Percentiles rank a stretch among this genome's conserved stretches.
phyloP scores from a whole-genome alignment of 768 basidiomycete species.

The Tricholoma hemisulphureum region DNA sequence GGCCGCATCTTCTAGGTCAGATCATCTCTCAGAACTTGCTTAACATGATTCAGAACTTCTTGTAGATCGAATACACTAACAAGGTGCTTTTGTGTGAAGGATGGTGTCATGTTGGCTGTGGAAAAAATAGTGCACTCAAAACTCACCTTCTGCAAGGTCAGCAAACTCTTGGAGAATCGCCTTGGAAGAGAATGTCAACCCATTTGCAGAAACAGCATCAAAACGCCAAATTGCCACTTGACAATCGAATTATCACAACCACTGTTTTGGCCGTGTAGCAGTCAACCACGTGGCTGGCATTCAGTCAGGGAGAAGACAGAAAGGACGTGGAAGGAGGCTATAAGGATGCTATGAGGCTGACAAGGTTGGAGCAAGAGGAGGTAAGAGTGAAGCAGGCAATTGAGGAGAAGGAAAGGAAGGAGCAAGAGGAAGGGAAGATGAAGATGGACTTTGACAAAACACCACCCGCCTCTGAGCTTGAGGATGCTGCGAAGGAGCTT shows the following conservation, averaged over 20 bases:
- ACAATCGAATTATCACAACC: slow-evolving; percentile 92
- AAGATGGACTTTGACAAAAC: slow-evolving; percentile 92
- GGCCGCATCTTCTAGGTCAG: not conserved
- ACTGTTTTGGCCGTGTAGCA: slow-evolving; percentile 82
- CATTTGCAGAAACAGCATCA: slow-evolving; percentile 89
- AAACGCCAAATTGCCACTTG: slow-evolving; percentile 91
- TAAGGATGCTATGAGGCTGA: slow-evolving; percentile 92
- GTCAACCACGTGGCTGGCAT: slow-evolving; percentile 80
- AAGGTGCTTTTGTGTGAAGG: slow-evolving; percentile 95
- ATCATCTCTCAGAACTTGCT: slow-evolving; percentile 5
- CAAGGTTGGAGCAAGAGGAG: slow-evolving; percentile 92
- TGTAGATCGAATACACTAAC: slow-evolving; percentile 93
- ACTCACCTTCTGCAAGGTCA: no score
- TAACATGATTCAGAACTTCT: slow-evolving; percentile 5
- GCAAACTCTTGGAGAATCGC: no score
- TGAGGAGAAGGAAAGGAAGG: slow-evolving; percentile 83
- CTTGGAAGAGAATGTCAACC: slow-evolving; percentile 88
- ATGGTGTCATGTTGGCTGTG: slow-evolving; percentile 93
- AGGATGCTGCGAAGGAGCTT: slow-evolving; percentile 69
- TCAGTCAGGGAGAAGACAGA: slow-evolving; percentile 64
- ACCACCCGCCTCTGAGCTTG: slow-evolving; percentile 77
- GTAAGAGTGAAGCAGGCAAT: slow-evolving; percentile 76
- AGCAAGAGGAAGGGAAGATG: slow-evolving; percentile 66
- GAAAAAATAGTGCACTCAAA: slow-evolving; percentile 97
- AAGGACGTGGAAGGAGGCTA: slow-evolving; percentile 82